Percentiles rank a stretch among this genome's conserved stretches.
phyloP scores from a whole-genome alignment of 2,329 filamentous ascomycete species.

The Microdochium bolleyi region DNA sequence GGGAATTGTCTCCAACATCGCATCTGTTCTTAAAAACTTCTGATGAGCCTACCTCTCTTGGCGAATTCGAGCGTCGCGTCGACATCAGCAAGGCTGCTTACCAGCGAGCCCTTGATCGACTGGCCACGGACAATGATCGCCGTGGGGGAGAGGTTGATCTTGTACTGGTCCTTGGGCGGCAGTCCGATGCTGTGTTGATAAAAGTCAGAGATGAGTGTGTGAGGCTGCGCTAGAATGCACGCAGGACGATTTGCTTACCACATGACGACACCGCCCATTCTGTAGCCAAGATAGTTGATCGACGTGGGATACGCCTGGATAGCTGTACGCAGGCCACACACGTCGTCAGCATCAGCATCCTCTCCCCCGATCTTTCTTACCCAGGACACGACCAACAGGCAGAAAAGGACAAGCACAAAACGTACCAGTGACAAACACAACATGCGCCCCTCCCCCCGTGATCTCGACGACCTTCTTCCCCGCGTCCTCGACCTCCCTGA shows the following conservation, averaged over 20 bases:
- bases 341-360: neutral
- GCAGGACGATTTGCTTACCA: slow-evolving; percentile 3
- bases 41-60: slow-evolving; percentile 4
- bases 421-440: slow-evolving; percentile 7
- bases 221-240: no score
- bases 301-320: slow-evolving; percentile 7
- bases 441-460: slow-evolving; percentile 7
- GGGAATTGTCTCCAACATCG: neutral
- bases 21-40: neutral
- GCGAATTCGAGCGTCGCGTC: slow-evolving; percentile 7
- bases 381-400: no score
- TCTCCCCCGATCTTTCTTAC: no score
- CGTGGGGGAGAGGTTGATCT: slow-evolving; percentile 6
- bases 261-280: slow-evolving; percentile 4
- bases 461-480: slow-evolving; percentile 4
- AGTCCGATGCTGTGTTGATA: slow-evolving; percentile 6
- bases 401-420: no score
- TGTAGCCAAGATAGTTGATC: slow-evolving; percentile 5
- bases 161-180: slow-evolving; percentile 5
- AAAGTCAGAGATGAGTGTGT: neutral
- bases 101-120: slow-evolving; percentile 5
- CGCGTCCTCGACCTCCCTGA: slow-evolving; percentile 25
- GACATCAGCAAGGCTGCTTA: slow-evolving; percentile 6
- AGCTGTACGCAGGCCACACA: neutral
- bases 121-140: slow-evolving; percentile 4